Evolutionary conservation across 140 eudicot species (phyloP), one percentile per base, ranked within the genome.

Genomic region (Anethum foeniculum): DNA sequence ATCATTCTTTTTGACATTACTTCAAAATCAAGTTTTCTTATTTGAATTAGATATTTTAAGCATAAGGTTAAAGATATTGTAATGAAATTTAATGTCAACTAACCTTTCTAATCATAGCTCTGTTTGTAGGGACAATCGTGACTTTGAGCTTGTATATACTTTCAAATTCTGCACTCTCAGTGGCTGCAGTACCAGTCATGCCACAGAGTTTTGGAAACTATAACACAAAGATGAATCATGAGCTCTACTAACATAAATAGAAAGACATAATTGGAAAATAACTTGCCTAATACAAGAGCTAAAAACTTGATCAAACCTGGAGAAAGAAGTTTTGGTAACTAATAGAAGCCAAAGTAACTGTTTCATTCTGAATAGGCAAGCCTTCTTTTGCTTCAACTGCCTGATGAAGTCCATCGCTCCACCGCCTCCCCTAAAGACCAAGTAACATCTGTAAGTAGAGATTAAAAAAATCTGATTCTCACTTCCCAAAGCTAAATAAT

Each of bases 361-460:
- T 92, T 85, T 95, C 99, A 79, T 92, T 92, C 81, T 95, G 99
- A 77, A 95, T 87, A 73, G 99, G 97, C 83, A 95, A 73, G 77
- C 91, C 92, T 86, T 95, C 99, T 88, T 95, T 95, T 79, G 99
- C 99, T 88, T 95, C 99, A 71, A 95, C 99, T 56, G 99, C 99
- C 85, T 95, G 99, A 88, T 95, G 99, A 87, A 95, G 99, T 80
- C 99, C 99, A 83, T 95, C 99, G 82, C 99, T 92, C 99, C 99
- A 95, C 52, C 99, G 97, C 85, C 99, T 89, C 83, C 99, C 99
- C 99, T 94, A 65, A 77, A 79, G 83, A 56, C 48, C 43, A 80
- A 75, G 48, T 52, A 71, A 78, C 48, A 65, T 47, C 71, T 81
- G 38, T 62, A 32, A 60, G 25, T 36, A 78, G 52, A 36, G 48